A percentile compares a stretch with the other conserved stretches of the same genome.
phyloP scores from a whole-genome alignment of 2,329 filamentous ascomycete species.

The Hypomyces perniciosus region DNA sequence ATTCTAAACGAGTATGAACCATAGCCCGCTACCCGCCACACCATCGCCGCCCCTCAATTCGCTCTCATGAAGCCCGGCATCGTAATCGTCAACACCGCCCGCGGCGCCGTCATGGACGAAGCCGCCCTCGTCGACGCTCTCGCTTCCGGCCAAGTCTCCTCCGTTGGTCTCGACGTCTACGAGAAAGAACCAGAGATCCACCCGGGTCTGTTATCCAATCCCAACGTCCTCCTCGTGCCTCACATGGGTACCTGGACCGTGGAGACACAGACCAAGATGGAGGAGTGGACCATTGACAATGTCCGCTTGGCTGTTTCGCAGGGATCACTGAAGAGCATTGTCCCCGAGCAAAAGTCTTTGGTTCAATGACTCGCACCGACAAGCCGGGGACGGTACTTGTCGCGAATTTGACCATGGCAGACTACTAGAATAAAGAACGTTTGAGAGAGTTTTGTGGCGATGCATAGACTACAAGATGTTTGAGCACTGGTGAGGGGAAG shows the following conservation, averaged over 20 bases:
- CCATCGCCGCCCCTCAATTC: constrained; percentile 67
- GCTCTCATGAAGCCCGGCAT: constrained; percentile 71
- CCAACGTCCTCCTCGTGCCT: constrained; percentile 67
- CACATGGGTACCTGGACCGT: constrained; percentile 83
- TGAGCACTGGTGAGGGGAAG: too few species aligned
- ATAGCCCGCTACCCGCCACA: constrained; percentile 63
- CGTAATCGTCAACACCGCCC: constrained; percentile 75
- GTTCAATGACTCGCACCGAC: background rate
- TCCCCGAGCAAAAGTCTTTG: constrained; percentile 58
- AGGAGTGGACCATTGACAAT: constrained; percentile 69
- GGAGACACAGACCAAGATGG: constrained; percentile 62
- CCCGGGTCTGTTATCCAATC: constrained; percentile 63
- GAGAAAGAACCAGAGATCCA: constrained; percentile 76
- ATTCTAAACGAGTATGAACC: background rate
- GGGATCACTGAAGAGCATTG: constrained; percentile 59
- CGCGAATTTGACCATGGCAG: too few species aligned
- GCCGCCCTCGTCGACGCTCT: constrained; percentile 70
- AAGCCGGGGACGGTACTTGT: background rate
- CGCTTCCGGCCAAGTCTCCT: constrained; percentile 61
- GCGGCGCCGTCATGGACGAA: constrained; percentile 78
- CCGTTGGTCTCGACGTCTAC: constrained; percentile 73
- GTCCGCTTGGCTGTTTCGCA: constrained; percentile 56
- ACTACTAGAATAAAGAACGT: too few species aligned
- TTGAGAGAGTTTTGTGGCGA: too few species aligned
- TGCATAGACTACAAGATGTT: too few species aligned